Evolutionary conservation across 192 early-diverging fungal species (phyloP).

Genomic region (Coemansia sp.): DNA sequence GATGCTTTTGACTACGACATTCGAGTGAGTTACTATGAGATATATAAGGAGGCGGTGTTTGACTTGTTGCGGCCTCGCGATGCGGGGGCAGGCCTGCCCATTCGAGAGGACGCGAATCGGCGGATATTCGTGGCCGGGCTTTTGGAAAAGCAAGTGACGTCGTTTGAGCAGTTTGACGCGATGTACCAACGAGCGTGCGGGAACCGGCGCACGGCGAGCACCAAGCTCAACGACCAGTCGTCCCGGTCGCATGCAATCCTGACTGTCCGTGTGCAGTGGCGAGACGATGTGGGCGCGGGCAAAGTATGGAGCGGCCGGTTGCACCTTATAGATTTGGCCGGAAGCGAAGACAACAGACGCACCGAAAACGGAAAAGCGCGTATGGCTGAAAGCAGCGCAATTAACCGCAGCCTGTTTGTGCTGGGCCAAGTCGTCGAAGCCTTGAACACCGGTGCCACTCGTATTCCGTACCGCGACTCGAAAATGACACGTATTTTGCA

Average conservation of each 20-base stretch:
- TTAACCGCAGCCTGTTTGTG: slow-evolving; percentile 65
- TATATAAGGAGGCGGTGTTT: slow-evolving; percentile 65
- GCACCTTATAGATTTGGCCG: slow-evolving; percentile 66
- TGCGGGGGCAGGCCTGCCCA: slow-evolving; percentile 39
- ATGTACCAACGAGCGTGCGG: slow-evolving; percentile 52
- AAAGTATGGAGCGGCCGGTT: slow-evolving; percentile 52
- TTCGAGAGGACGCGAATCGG: slow-evolving; percentile 56
- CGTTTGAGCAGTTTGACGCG: slow-evolving; percentile 54
- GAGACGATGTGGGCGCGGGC: slow-evolving; percentile 26
- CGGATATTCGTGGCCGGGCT: slow-evolving; percentile 60
- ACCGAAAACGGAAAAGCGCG: slow-evolving; percentile 60
- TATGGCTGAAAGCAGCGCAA: slow-evolving; percentile 64
- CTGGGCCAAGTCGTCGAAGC: slow-evolving; percentile 68
- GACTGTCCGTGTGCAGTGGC: slow-evolving; percentile 53
- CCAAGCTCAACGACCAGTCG: slow-evolving; percentile 62
- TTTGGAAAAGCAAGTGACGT: slow-evolving; percentile 52
- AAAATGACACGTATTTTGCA: slow-evolving; percentile 69
- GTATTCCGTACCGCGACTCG: slow-evolving; percentile 63
- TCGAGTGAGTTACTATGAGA: slow-evolving; percentile 62
- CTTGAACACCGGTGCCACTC: slow-evolving; percentile 52
- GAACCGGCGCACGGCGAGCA: slow-evolving; percentile 60
- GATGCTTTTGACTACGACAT: slow-evolving; percentile 49
- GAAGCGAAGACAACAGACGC: slow-evolving; percentile 63
- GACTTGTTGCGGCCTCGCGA: slow-evolving; percentile 55
- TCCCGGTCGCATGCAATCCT: slow-evolving; percentile 65